Percentiles rank a stretch among this genome's conserved stretches.
These are phyloP conservation scores for Prunus yedoensis DNA, from an alignment of 331 rosid species.

Conservation along the genomic window DNA sequence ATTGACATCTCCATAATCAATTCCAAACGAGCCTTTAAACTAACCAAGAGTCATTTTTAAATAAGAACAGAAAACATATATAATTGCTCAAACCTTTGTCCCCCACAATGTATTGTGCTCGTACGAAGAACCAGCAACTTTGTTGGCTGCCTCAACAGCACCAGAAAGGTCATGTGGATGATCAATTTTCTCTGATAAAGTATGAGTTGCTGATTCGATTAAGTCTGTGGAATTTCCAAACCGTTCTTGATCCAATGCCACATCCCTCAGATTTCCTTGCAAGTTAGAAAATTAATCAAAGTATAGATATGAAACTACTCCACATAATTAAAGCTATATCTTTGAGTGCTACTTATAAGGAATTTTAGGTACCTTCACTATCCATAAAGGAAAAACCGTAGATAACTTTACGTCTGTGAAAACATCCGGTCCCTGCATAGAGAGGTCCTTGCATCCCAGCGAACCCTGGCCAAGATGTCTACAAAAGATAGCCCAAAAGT, in stretches of 20 bases:
- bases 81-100: slow-evolving; percentile 37
- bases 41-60: no score
- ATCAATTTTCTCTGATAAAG: slow-evolving; percentile 27
- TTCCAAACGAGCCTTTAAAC: no score
- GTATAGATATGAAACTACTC: no score
- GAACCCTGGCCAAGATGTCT: slow-evolving; percentile 42
- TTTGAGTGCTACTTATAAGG: no score
- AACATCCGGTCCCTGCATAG: slow-evolving; percentile 56
- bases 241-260: slow-evolving; percentile 19
- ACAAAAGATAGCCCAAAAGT: not conserved
- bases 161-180: not conserved
- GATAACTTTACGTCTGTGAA: slow-evolving; percentile 62
- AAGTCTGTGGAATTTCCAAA: slow-evolving; percentile 57
- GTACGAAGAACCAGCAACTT: slow-evolving; percentile 46
- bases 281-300: not conserved
- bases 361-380: not conserved
- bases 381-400: slow-evolving; percentile 40
- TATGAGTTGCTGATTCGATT: slow-evolving; percentile 33
- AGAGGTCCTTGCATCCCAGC: slow-evolving; percentile 61
- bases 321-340: no score
- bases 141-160: slow-evolving; percentile 32
- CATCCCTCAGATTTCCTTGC: slow-evolving; percentile 20
- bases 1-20: no score
- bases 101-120: slow-evolving; percentile 70
- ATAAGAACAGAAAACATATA: no score